Evolutionary conservation across 2,329 filamentous ascomycete species (phyloP), one percentile per base, ranked within the genome.

Genomic region (Aspergillus transmontanensis): DNA sequence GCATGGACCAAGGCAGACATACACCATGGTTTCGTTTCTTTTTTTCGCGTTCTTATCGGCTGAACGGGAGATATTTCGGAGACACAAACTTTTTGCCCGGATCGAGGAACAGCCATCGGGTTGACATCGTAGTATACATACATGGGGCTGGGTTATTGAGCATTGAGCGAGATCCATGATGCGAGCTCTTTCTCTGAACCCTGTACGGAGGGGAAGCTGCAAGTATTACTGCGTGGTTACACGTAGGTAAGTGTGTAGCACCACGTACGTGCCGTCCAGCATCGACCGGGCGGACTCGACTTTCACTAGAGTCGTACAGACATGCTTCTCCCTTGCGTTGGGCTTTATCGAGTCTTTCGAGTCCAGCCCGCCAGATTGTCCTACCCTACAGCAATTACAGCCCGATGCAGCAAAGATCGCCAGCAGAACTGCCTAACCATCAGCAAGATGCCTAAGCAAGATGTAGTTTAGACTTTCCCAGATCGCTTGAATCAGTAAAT

Each of bases 1-100:
- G 59, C 63, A 51, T 59, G 54, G 58, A 46, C 57, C 57, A 59
- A 41, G 57, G 23, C 28, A 43, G 30, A 39, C 16, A 21, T 45
- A 41, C 16, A 23, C 12, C 36, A 43, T 19, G 26, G 16, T 43
- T 45, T 30, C 36, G 9, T 32, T 57, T 57, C 43, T 26, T 26
- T 41, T 16, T 41, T 28, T 11, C 26, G 14, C 46, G 21, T 11
- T n/a, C 26, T 50, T 9, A 30, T 50, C 26, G 46, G 46, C 16
- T 32, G 4, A 51, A 51, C 19, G 9, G 48, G 28, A 14, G 48
- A 34, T 51, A 51, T 51, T 7, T 51, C 48, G 48, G 48, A 34
- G 28, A 21, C 28, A n/a, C 48, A n/a, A 34, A 51, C 16, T 11
- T 10, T 50, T n/a, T 30, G 46, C 6, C 48, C 28, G 6, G 9